Evolutionary conservation across 768 basidiomycete genomes (phyloP).

Genomic region (Inosperma sp.): DNA sequence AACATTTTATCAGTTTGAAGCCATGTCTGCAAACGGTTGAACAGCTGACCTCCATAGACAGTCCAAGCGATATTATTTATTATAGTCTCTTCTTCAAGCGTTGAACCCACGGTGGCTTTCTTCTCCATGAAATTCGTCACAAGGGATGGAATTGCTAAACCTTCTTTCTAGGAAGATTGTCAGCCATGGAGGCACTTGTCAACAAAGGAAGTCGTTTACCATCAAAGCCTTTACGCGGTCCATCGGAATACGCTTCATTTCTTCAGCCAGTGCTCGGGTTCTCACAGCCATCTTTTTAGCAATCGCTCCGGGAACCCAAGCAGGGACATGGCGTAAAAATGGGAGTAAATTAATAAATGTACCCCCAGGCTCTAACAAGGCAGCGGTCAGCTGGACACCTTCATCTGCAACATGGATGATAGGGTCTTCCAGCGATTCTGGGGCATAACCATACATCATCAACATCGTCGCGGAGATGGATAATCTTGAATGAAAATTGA

Average conservation of each 20-base stretch:
- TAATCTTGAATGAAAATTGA: conserved; percentile 1
- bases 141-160: conserved; percentile 12
- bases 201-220: conserved; percentile 4
- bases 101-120: conserved; percentile 8
- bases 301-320: conserved; percentile 15
- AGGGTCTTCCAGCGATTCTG: conserved; percentile 14
- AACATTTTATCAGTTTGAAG: neutral
- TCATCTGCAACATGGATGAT: conserved; percentile 14
- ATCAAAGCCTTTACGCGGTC: conserved; percentile 6
- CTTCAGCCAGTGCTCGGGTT: conserved; percentile 1
- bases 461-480: conserved; percentile 14
- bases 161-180: conserved; percentile 11
- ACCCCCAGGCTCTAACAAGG: conserved; percentile 9
- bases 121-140: conserved; percentile 16
- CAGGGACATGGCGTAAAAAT: conserved; percentile 11
- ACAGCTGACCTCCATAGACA: conserved; percentile 14
- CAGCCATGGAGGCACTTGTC: neutral
- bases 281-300: conserved; percentile 6
- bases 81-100: conserved; percentile 12
- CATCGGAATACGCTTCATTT: conserved; percentile 15
- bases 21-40: too few species aligned
- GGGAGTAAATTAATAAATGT: conserved; percentile 14
- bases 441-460: conserved; percentile 18
- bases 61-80: conserved; percentile 12
- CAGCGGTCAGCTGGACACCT: neutral